These are phyloP conservation scores for Acanthamoeba castellanii DNA, from an alignment of 208 protist genomes.

Conservation along the genomic window DNA sequence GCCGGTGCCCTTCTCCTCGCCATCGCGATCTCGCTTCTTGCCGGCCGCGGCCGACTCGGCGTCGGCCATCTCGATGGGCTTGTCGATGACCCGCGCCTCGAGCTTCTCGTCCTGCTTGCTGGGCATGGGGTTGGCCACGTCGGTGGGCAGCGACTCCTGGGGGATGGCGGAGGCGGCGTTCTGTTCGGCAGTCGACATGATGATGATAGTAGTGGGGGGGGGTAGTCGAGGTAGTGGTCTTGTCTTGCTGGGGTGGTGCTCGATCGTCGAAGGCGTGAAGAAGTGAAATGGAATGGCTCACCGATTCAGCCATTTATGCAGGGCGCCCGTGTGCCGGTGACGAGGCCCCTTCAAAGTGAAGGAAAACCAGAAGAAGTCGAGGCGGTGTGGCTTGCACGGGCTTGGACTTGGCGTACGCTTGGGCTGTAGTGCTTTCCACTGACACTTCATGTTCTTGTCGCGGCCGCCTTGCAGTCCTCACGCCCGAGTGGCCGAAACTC, in stretches of 20 bases:
- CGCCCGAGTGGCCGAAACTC: no score
- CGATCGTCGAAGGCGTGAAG: neutral
- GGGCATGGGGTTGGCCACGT: neutral
- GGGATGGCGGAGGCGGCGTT: neutral
- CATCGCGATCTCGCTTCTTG: neutral
- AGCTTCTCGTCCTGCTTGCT: conserved; percentile 3
- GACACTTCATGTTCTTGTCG: neutral
- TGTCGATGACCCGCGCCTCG: neutral
- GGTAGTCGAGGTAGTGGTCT: neutral
- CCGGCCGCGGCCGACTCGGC: neutral
- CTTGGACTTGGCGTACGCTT: neutral
- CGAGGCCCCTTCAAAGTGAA: neutral
- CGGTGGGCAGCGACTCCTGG: neutral
- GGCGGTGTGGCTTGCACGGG: neutral
- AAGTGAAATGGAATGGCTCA: neutral
- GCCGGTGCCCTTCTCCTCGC: conserved; percentile 3
- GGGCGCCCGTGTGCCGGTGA: no score
- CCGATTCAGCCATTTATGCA: neutral
- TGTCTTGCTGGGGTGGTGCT: neutral
- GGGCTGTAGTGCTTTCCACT: neutral
- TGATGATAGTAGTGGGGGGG: neutral
- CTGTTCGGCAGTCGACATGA: neutral
- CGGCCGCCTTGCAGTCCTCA: neutral
- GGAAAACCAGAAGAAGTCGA: neutral
- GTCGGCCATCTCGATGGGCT: neutral